These are phyloP conservation scores for Danielozyma ontarioensis DNA, from an alignment of 805 yeast species.

Conservation along the genomic window DNA sequence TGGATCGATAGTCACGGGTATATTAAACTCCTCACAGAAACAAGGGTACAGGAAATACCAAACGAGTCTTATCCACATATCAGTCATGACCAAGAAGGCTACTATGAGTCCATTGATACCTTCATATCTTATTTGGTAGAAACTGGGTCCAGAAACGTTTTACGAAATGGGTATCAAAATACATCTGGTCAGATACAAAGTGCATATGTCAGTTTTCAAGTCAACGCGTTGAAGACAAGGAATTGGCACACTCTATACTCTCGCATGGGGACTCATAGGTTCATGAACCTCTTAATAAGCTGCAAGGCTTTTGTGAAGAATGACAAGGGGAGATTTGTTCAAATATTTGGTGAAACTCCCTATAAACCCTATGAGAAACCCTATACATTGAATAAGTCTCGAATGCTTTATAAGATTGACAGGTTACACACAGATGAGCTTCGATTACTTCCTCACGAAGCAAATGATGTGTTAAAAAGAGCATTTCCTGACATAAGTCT, in stretches of 20 bases:
- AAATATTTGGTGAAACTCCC: slow-evolving; percentile 19
- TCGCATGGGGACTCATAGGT: slow-evolving; percentile 34
- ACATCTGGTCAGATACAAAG: slow-evolving; percentile 23
- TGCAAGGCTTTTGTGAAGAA: slow-evolving; percentile 21
- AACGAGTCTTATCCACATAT: no score
- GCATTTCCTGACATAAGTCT: neutral
- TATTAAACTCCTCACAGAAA: slow-evolving; percentile 1
- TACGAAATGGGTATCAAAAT: slow-evolving; percentile 40
- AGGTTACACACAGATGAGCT: neutral
- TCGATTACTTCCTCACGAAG: neutral
- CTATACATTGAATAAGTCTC: slow-evolving; percentile 7
- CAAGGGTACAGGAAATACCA: neutral
- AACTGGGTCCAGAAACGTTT: slow-evolving; percentile 27
- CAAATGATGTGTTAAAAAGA: neutral
- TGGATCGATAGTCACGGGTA: slow-evolving; percentile 1
- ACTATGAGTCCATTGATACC: slow-evolving; percentile 34
- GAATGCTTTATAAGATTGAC: slow-evolving; percentile 18
- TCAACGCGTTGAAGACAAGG: slow-evolving; percentile 35
- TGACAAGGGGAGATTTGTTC: slow-evolving; percentile 10
- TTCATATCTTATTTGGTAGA: slow-evolving; percentile 28
- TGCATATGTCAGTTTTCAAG: slow-evolving; percentile 24
- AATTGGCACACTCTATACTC: slow-evolving; percentile 41
- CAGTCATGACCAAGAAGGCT: slow-evolving; percentile 1
- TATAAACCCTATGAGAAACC: neutral
- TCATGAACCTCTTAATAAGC: slow-evolving; percentile 35